phyloP scores from a whole-genome alignment of 2,329 filamentous ascomycete species.

The Pseudogymnoascus sp. region DNA sequence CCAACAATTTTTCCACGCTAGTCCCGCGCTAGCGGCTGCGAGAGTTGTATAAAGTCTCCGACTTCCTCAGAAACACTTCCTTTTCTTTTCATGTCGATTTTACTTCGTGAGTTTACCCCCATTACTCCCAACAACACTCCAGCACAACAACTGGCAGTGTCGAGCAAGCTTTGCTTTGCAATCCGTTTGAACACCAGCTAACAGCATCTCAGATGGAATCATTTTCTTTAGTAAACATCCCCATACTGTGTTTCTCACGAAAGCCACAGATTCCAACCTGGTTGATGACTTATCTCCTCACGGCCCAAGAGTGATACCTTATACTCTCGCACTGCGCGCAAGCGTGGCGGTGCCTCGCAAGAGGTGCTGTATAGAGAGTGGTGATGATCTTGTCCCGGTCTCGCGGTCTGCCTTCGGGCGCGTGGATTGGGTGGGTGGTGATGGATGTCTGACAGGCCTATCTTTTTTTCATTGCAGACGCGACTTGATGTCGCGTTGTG shows the following conservation, averaged over 20 bases:
- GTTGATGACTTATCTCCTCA: constrained; percentile 90
- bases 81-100: constrained; percentile 12
- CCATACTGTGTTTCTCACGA: constrained; percentile 81
- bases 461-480: constrained; percentile 47
- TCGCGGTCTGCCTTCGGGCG: constrained; percentile 67
- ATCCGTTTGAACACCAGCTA: constrained; percentile 15
- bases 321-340: constrained; percentile 52
- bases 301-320: constrained; percentile 77
- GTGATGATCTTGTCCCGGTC: constrained; percentile 89
- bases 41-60: background rate
- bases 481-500: constrained; percentile 38
- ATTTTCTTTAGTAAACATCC: constrained; percentile 96
- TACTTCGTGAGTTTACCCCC: constrained; percentile 18
- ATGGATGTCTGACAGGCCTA: constrained; percentile 80
- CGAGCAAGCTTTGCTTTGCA: background rate
- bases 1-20: constrained; percentile 1
- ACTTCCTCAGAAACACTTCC: constrained; percentile 6
- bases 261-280: constrained; percentile 92
- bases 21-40: constrained; percentile 1
- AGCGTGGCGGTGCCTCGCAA: constrained; percentile 45
- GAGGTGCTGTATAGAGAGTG: constrained; percentile 66
- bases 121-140: background rate
- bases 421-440: constrained; percentile 69
- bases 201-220: constrained; percentile 53
- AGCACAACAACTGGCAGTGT: background rate